Percentiles rank a stretch among this genome's conserved stretches.
These are phyloP conservation scores for Mycosarcoma maydis DNA, from an alignment of 1,284 basidiomycete genomes.

Conservation along the genomic window DNA sequence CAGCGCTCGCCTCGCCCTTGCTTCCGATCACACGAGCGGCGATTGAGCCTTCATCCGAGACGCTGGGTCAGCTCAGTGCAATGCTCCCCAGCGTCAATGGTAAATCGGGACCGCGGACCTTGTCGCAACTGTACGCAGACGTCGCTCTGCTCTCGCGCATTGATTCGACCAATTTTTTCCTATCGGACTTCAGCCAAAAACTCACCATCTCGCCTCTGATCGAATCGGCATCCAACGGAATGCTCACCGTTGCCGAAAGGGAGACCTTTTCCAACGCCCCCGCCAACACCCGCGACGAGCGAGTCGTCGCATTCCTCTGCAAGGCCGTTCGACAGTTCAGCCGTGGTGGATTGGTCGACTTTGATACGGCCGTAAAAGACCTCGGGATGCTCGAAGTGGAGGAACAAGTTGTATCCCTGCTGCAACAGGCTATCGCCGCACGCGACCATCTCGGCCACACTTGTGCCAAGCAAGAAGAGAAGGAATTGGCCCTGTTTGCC, in stretches of 20 bases:
- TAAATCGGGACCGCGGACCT: slow-evolving; percentile 49
- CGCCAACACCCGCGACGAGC: slow-evolving; percentile 69
- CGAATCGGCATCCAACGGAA: slow-evolving; percentile 67
- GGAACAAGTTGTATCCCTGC: slow-evolving; percentile 18
- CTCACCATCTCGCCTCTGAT: slow-evolving; percentile 65
- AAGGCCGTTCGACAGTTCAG: slow-evolving; percentile 68
- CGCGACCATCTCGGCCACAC: neutral
- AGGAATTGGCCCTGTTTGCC: slow-evolving; percentile 23
- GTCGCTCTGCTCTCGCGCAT: slow-evolving; percentile 71
- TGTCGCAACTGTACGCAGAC: slow-evolving; percentile 70
- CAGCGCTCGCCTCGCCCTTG: slow-evolving; percentile 69
- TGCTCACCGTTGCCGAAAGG: slow-evolving; percentile 72
- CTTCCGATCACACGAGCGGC: slow-evolving; percentile 69
- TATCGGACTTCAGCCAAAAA: slow-evolving; percentile 66
- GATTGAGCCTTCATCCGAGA: slow-evolving; percentile 66
- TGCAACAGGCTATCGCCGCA: slow-evolving; percentile 21
- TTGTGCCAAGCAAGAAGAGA: neutral
- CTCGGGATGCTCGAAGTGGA: slow-evolving; percentile 69
- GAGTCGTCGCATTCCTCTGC: slow-evolving; percentile 67
- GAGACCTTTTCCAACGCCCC: slow-evolving; percentile 70
- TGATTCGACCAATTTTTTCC: slow-evolving; percentile 70
- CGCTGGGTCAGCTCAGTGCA: slow-evolving; percentile 66
- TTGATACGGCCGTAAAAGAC: slow-evolving; percentile 66
- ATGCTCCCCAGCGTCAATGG: slow-evolving; percentile 67
- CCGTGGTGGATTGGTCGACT: slow-evolving; percentile 65